Base-by-base conservation (phyloP, 1,139 yeast species). In the Diutina mesorugosa region DNA sequence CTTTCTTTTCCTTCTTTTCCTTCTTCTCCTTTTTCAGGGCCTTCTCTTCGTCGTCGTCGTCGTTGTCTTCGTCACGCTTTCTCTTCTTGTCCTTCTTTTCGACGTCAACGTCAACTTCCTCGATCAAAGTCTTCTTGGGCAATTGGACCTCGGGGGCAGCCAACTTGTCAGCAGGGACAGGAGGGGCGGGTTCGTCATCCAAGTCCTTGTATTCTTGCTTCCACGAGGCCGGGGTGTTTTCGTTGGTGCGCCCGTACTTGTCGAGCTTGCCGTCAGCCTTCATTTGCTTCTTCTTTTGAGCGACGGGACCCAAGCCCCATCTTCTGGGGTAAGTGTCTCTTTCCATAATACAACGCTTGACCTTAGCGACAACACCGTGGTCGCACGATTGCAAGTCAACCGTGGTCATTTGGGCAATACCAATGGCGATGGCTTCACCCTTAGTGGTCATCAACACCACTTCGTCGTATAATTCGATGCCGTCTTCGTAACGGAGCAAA, bases 281-380 rank as follows among this genome's bases (percentile, higher is more conserved):
- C 80, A 93, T 78, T 78, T 91, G 96, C 81, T 93, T 93, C 87
- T 93, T 93, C 86, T 90, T 90, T 75, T 89, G 91, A 61, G 99
- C 99, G 69, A 91, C 90, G 67, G 99, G 99, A 66, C 99, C 99
- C 67, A 93, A 78, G 61, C 99, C 99, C 99, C 99, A 93, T 82
- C 98, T 87, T 82, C 99, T 88, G 76, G 99, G 99, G 74, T 93
- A 93, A 58, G 96, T 84, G 72, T 93, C 99, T 78, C 99, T 87
- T 78, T 93, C 99, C 99, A 93, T 93, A 66, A 93, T 93, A 79
- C 98, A 91, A 79, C 99, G 89, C 83, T 93, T 93, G 69, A 93
- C 96, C 78, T 90, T 90, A 63, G 99, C 97, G 67, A 93, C 99
- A 62, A 91, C 91, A 66, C 99, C 99, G 72, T 93, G 99, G 73